phyloP scores from a whole-genome alignment of 805 yeast species.

The Cyberlindnera euphorbiae region DNA sequence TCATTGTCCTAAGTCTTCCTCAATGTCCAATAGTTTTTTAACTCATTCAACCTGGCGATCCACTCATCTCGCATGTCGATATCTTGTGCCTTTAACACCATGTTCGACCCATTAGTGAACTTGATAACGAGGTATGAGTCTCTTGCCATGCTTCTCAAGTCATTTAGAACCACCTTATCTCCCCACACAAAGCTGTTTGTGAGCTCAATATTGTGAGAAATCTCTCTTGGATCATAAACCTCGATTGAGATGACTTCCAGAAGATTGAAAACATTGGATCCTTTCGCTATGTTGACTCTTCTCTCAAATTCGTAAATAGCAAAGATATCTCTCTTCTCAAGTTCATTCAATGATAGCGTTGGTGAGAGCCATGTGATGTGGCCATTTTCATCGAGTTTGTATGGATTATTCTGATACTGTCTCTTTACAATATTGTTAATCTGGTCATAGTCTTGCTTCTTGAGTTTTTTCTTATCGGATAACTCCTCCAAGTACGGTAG shows the following conservation, averaged over 20 bases:
- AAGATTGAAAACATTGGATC: constrained; percentile 62
- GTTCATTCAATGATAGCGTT: constrained; percentile 32
- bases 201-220: constrained; percentile 24
- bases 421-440: too few species aligned
- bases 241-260: constrained; percentile 39
- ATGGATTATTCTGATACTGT: constrained; percentile 62
- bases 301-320: constrained; percentile 69
- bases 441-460: constrained; percentile 24
- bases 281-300: constrained; percentile 46
- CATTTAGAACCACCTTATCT: constrained; percentile 18
- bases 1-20: constrained; percentile 36
- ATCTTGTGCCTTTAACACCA: constrained; percentile 55
- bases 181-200: constrained; percentile 30
- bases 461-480: constrained; percentile 23
- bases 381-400: constrained; percentile 39
- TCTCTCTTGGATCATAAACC: constrained; percentile 26
- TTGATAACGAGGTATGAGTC: constrained; percentile 52
- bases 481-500: constrained; percentile 32
- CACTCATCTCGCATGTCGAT: constrained; percentile 52
- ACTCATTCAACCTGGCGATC: constrained; percentile 46
- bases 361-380: constrained; percentile 63
- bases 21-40: constrained; percentile 56
- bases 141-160: constrained; percentile 22
- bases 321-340: constrained; percentile 43
- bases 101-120: constrained; percentile 38